A percentile compares a stretch with the other conserved stretches of the same genome.
phyloP scores from a whole-genome alignment of 2,329 filamentous ascomycete genomes.

The Aspergillus eucalypticola region DNA sequence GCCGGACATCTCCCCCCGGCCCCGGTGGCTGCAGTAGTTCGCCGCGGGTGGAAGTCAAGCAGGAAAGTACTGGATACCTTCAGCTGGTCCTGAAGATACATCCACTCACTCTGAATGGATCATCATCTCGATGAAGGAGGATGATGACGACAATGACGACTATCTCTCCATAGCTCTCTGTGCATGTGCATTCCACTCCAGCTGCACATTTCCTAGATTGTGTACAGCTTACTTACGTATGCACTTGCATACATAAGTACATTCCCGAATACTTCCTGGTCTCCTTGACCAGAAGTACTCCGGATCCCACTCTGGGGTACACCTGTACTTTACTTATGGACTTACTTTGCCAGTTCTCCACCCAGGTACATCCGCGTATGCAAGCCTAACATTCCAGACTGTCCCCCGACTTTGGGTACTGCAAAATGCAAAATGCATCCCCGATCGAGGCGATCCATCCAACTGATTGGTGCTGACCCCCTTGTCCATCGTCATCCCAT shows the following conservation, averaged over 20 bases:
- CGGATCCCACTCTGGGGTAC: not conserved
- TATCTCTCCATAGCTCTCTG: conserved; percentile 5
- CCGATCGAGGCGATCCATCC: conserved; percentile 4
- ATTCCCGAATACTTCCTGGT: not conserved
- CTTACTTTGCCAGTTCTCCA: not conserved
- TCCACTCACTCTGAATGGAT: not conserved
- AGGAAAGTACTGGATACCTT: not conserved
- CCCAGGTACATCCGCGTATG: conserved; percentile 4
- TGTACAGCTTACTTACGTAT: not conserved
- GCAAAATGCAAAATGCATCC: not conserved
- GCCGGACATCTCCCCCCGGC: not conserved
- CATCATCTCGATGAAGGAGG: not conserved
- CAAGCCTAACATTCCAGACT: conserved; percentile 12
- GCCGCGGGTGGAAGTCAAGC: not conserved
- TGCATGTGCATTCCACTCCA: not conserved
- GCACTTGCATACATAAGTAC: not conserved
- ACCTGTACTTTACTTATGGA: not conserved
- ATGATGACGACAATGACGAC: not conserved
- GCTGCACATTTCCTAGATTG: not conserved
- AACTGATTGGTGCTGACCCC: conserved; percentile 13
- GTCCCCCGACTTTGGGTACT: not conserved
- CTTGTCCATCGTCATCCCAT: conserved; percentile 10
- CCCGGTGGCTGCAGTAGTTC: conserved; percentile 2
- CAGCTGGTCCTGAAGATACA: not conserved
- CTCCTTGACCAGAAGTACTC: not conserved